A percentile compares a stretch with the other conserved stretches of the same genome.
Conservation (phyloP, 2,329 filamentous ascomycete genomes). For the Ophiosphaerella korrae region DNA sequence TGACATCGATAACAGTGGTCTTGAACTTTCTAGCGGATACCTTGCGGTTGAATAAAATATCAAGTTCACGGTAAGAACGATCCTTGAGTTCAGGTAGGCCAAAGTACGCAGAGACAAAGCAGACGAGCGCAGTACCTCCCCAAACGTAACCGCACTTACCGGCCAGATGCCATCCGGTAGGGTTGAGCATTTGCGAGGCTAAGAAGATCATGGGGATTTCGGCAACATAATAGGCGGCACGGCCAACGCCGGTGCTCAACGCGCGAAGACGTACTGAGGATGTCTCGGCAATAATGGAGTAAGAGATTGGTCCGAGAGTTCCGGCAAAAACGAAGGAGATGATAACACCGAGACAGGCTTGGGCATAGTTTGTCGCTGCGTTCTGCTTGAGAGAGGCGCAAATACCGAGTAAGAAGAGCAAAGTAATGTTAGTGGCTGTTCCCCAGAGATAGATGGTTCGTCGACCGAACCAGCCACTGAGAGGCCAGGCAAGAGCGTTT, state of each 20-base stretch:
- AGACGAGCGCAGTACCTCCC: conserved; percentile 14
- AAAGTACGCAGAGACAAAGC: conserved; percentile 37
- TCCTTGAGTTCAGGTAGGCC: conserved; percentile 46
- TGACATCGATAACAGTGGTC: too few species aligned
- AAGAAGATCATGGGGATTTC: conserved; percentile 50
- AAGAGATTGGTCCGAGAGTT: conserved; percentile 67
- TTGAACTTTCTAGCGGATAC: conserved; percentile 14
- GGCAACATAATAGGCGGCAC: conserved; percentile 65
- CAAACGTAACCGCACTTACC: conserved; percentile 8
- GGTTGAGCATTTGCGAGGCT: conserved; percentile 7
- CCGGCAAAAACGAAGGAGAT: conserved; percentile 68
- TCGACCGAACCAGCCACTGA: conserved; percentile 66
- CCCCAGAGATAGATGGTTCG: conserved; percentile 68
- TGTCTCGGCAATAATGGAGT: conserved; percentile 70
- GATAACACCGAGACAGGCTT: conserved; percentile 66
- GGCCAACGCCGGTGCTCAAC: conserved; percentile 67
- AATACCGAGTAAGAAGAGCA: conserved; percentile 64
- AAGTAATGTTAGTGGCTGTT: conserved; percentile 56
- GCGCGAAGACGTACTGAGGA: conserved; percentile 67
- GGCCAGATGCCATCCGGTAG: conserved; percentile 6
- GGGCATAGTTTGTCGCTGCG: conserved; percentile 55
- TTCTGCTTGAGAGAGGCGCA: conserved; percentile 57
- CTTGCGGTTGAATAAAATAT: conserved; percentile 45
- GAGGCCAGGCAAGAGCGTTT: conserved; percentile 68
- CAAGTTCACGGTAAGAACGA: conserved; percentile 47